A percentile compares a stretch with the other conserved stretches of the same genome.
Evolutionary conservation across 768 basidiomycete genomes (phyloP).

Genomic region (Rhizopogon rudus): DNA sequence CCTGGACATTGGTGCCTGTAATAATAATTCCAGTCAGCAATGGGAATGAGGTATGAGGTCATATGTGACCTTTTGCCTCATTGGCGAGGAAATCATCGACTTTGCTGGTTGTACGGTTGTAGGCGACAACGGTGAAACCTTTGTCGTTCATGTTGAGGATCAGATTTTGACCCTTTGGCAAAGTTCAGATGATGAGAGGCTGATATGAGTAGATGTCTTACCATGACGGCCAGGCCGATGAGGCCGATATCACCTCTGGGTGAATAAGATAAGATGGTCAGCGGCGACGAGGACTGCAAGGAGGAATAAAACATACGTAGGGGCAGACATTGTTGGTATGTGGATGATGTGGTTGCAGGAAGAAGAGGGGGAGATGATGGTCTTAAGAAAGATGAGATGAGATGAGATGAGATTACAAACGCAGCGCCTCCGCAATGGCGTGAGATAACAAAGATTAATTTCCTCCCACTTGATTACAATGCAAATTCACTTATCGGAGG

Average conservation of each 20-base stretch:
- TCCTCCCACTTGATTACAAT: conserved; percentile 7
- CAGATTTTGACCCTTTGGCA: conserved; percentile 82
- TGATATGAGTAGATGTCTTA: conserved; percentile 31
- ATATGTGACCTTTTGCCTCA: conserved; percentile 87
- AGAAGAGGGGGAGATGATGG: conserved; percentile 27
- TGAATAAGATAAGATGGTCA: conserved; percentile 14
- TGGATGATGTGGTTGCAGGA: conserved; percentile 29
- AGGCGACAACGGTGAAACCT: conserved; percentile 95
- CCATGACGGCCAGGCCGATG: conserved; percentile 99
- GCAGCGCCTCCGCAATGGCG: conserved; percentile 8
- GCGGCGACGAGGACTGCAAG: conserved; percentile 9
- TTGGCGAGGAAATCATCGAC: conserved; percentile 94
- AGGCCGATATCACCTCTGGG: conserved; percentile 93
- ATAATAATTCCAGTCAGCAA: conserved; percentile 15
- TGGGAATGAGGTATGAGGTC: conserved; percentile 20
- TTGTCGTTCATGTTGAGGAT: conserved; percentile 99
- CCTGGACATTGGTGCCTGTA: conserved; percentile 89
- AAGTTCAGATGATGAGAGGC: conserved; percentile 5
- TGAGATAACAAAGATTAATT: conserved; percentile 11
- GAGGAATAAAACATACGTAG: conserved; percentile 40
- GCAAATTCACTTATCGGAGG: not conserved
- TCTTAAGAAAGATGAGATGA: conserved; percentile 25
- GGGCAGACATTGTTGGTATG: conserved; percentile 35
- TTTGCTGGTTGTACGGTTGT: conserved; percentile 95
- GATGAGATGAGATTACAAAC: conserved; percentile 15